A percentile compares a stretch with the other conserved stretches of the same genome.
These are phyloP conservation scores for Colletotrichum liriopes DNA, from an alignment of 2,329 filamentous ascomycete genomes.

Conservation along the genomic window DNA sequence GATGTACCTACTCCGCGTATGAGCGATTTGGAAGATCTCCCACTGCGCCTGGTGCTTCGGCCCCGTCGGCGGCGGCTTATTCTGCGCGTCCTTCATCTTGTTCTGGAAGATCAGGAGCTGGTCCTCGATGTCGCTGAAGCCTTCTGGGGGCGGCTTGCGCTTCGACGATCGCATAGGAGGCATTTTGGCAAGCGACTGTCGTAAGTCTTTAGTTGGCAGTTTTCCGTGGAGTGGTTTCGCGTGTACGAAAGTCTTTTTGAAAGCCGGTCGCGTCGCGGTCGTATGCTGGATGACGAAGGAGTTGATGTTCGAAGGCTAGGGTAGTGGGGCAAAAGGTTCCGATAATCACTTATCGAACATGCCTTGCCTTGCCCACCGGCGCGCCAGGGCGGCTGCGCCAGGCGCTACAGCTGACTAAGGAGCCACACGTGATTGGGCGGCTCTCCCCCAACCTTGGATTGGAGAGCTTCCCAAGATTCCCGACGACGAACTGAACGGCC, in stretches of 20 bases:
- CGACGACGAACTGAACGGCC: slow-evolving; percentile 21
- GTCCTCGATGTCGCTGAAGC: slow-evolving; percentile 90
- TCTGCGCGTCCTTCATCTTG: slow-evolving; percentile 97
- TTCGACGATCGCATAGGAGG: slow-evolving; percentile 83
- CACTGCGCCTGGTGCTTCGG: slow-evolving; percentile 92
- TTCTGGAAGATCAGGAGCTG: slow-evolving; percentile 88
- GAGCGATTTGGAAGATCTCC: slow-evolving; percentile 98
- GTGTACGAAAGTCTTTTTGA: not conserved
- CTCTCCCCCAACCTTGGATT: slow-evolving; percentile 28
- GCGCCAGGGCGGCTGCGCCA: not conserved
- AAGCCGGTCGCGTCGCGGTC: slow-evolving; percentile 7
- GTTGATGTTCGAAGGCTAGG: not conserved
- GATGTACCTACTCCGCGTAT: slow-evolving; percentile 92
- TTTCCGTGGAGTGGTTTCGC: not conserved
- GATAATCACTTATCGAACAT: slow-evolving; percentile 12
- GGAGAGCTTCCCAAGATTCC: slow-evolving; percentile 40
- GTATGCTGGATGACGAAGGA: slow-evolving; percentile 19
- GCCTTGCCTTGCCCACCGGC: not conserved
- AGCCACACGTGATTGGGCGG: slow-evolving; percentile 40
- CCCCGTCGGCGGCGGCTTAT: slow-evolving; percentile 85
- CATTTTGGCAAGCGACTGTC: slow-evolving; percentile 64
- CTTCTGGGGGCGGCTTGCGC: slow-evolving; percentile 86
- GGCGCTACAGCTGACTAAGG: slow-evolving; percentile 38
- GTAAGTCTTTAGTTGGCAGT: not conserved
- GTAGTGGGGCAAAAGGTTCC: slow-evolving; percentile 31